A percentile compares a stretch with the other conserved stretches of the same genome.
Evolutionary conservation across 164 flowering plant genomes (phyloP).

Genomic region (Magnolia officinalis): DNA sequence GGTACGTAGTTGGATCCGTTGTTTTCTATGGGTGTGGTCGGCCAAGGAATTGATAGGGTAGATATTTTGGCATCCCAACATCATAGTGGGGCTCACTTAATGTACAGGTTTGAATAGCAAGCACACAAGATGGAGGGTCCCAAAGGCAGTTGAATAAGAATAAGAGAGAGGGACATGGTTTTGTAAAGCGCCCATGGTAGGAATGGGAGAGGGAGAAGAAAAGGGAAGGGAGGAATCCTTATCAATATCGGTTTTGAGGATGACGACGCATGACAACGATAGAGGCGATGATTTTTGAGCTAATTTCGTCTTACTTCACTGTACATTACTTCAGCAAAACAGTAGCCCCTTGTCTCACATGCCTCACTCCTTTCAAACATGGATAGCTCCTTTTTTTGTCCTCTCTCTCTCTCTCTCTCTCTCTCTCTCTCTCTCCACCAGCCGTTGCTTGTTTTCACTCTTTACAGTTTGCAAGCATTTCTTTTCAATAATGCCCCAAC

Average conservation of each 20-base stretch:
- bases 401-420: not conserved
- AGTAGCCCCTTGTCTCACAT: conserved; percentile 5
- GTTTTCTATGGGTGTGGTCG: too few species aligned
- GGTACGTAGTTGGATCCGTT: too few species aligned
- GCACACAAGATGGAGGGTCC: too few species aligned
- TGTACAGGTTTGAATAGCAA: too few species aligned
- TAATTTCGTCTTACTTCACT: conserved; percentile 8
- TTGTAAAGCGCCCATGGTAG: not conserved
- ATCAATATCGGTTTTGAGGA: conserved; percentile 13
- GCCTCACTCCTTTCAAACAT: not conserved
- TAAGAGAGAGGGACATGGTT: not conserved
- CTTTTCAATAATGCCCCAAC: not conserved
- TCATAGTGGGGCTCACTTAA: too few species aligned
- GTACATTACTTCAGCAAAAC: conserved; percentile 17
- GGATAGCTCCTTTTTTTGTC: not conserved
- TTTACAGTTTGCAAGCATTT: not conserved
- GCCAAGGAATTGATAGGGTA: too few species aligned
- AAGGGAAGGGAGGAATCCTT: conserved; percentile 11
- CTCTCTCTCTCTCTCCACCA: not conserved
- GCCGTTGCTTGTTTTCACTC: not conserved
- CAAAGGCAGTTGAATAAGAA: too few species aligned
- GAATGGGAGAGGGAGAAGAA: not conserved
- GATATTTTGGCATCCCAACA: too few species aligned
- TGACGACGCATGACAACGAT: conserved; percentile 13
- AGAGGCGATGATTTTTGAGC: conserved; percentile 10